Base-by-base conservation (phyloP, 106 monocot genomes). In the Dioscorea alata region DNA sequence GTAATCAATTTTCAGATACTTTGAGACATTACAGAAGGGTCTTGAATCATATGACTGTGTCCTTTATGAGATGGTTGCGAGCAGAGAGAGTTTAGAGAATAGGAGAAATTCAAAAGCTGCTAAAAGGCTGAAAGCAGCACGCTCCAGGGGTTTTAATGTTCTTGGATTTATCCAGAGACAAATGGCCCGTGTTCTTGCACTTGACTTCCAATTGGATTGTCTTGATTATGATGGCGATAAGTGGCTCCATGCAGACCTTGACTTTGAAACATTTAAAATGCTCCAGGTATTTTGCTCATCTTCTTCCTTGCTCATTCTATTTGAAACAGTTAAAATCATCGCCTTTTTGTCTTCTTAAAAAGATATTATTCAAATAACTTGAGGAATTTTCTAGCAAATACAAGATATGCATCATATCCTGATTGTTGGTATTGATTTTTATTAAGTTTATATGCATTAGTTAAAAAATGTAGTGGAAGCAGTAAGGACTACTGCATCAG, bases 161-260 rank as follows among this genome's bases (percentile, higher is more conserved):
- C 65, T 91, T 71, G 95, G 88, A 61, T 96, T 88, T 69, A 86
- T 96, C 68, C 95, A 96, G 76, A 74, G 91, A 70, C 88, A 88
- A 57, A 84, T 96, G 83, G 88, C 88, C 59, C 71, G 68, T 59
- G 68, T 96, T 66, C 95, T 96, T 71, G 82, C 91, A 4, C 61
- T 96, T 50, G 91, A 91, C 74, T 96, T 91, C 61, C 95, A 96
- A 32, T 35, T 96, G 63, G 95, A 96, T 65, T 96, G 95, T 56
- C 79, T 96, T 22, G 84, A 91, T 70, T 96, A 96, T 50, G 79
- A 89, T 48, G 66, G 58, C 50, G 80, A 76, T 24, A 91, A 82
- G 9, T 96, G 95, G 95, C 76, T 57, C 16, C 88, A 96, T 80
- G 91, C 95, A 20, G 95, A 96, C 63, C 86, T 96, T 49, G 95